These are phyloP conservation scores for Phanerodontia chrysosporium DNA, from an alignment of 768 basidiomycete genomes.

Conservation along the genomic window DNA sequence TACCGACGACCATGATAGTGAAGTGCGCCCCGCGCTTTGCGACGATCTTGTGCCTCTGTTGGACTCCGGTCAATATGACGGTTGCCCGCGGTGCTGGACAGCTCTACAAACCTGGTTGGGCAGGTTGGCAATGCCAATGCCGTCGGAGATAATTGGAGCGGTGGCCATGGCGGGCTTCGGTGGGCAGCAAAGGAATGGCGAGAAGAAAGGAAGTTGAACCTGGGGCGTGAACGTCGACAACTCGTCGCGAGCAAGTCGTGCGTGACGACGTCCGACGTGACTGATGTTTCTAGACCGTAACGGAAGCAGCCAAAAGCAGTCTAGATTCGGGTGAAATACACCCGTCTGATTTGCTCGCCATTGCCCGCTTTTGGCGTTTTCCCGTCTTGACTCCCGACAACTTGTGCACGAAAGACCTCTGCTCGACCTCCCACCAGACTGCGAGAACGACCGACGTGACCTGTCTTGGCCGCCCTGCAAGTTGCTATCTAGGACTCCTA, in stretches of 20 bases:
- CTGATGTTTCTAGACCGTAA: not conserved
- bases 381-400: too few relatives aligned
- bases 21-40: constrained; percentile 97
- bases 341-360: not conserved
- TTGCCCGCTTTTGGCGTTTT: not conserved
- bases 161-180: not conserved
- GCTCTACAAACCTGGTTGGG: constrained; percentile 83
- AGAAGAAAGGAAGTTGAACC: not conserved
- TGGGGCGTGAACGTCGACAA: not conserved
- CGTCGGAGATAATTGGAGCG: constrained; percentile 42
- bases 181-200: constrained; percentile 1
- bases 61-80: constrained; percentile 7
- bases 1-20: constrained; percentile 99
- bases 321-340: not conserved
- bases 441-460: too few relatives aligned
- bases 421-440: too few relatives aligned
- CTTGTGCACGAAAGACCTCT: too few relatives aligned
- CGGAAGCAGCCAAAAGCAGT: not conserved
- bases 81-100: constrained; percentile 3
- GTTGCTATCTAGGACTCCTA: too few relatives aligned
- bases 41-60: constrained; percentile 96
- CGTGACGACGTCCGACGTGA: not conserved
- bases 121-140: constrained; percentile 93
- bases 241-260: not conserved
- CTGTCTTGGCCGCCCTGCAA: too few relatives aligned